phyloP scores from a whole-genome alignment of 805 yeast species.

The Candida sonorensis region DNA sequence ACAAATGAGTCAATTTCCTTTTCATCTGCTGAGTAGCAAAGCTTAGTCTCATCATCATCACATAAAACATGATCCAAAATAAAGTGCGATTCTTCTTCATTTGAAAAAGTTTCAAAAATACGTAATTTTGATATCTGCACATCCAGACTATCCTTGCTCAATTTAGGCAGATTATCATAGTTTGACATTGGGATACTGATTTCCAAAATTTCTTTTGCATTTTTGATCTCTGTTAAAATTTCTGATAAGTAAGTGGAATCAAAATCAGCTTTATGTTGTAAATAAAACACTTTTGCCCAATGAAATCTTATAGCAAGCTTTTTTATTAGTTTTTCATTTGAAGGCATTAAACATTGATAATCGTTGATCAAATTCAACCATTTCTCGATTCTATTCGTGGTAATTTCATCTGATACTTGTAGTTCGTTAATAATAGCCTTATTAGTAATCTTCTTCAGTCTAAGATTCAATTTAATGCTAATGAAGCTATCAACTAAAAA shows the following conservation, averaged over 20 bases:
- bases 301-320: conserved; percentile 27
- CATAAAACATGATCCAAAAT: conserved; percentile 18
- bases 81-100: conserved; percentile 30
- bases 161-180: conserved; percentile 49
- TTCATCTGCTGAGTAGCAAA: conserved; percentile 30
- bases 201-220: conserved; percentile 9
- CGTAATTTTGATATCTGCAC: conserved; percentile 65
- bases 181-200: conserved; percentile 45
- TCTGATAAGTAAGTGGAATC: conserved; percentile 30
- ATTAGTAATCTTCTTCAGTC: conserved; percentile 14
- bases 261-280: conserved; percentile 29
- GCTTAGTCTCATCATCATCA: conserved; percentile 23
- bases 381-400: conserved; percentile 36
- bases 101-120: conserved; percentile 60
- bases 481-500: conserved; percentile 37
- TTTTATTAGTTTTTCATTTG: not conserved
- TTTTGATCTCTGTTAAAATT: conserved; percentile 21
- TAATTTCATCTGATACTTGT: conserved; percentile 30
- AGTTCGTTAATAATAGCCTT: conserved; percentile 21
- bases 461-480: conserved; percentile 19
- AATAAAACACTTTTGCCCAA: conserved; percentile 43
- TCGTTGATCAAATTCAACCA: conserved; percentile 41
- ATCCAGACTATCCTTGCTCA: conserved; percentile 43
- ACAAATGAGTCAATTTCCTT: conserved; percentile 57
- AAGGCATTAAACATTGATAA: conserved; percentile 11